Conservation (phyloP, 2,329 filamentous ascomycete species). For the Exophiala phaeomuriformis region DNA sequence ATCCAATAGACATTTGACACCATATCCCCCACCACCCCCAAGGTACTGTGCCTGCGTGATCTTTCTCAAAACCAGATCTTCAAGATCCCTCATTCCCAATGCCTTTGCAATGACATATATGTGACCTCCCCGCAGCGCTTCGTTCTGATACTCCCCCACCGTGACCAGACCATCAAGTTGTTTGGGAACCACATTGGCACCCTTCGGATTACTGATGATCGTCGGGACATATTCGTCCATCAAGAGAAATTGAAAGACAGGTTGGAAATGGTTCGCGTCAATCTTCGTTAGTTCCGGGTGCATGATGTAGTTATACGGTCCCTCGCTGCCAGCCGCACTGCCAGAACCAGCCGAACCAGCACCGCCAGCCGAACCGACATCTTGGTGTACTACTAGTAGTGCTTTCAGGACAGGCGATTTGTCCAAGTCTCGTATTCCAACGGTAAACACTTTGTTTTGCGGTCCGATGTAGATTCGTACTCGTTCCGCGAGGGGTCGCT, state of each 20-base stretch:
- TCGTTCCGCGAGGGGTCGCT: neutral
- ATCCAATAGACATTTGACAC: conserved; percentile 11
- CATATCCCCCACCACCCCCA: conserved; percentile 7
- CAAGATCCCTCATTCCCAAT: conserved; percentile 12
- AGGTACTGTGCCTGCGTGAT: conserved; percentile 13
- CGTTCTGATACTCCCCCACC: conserved; percentile 8
- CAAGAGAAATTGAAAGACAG: conserved; percentile 18
- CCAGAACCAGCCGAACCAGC: no score
- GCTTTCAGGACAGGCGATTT: conserved; percentile 19
- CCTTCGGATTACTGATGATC: conserved; percentile 6
- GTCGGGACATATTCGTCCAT: conserved; percentile 20
- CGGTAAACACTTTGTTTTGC: conserved; percentile 10
- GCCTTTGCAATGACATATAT: conserved; percentile 18
- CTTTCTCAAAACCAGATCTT: conserved; percentile 16
- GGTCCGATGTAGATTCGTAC: conserved; percentile 20
- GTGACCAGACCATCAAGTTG: conserved; percentile 9
- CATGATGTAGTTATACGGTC: conserved; percentile 23
- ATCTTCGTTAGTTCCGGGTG: conserved; percentile 18
- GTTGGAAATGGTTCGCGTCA: conserved; percentile 13
- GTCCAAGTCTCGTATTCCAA: conserved; percentile 12
- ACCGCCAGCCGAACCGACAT: no score
- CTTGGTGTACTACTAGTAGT: no score
- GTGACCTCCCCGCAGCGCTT: conserved; percentile 10
- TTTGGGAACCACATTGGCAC: conserved; percentile 6
- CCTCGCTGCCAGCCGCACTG: conserved; percentile 1